Percentiles rank a stretch among this genome's conserved stretches.
Conservation (phyloP, 148 eudicot species). For the Chenopodium album region DNA sequence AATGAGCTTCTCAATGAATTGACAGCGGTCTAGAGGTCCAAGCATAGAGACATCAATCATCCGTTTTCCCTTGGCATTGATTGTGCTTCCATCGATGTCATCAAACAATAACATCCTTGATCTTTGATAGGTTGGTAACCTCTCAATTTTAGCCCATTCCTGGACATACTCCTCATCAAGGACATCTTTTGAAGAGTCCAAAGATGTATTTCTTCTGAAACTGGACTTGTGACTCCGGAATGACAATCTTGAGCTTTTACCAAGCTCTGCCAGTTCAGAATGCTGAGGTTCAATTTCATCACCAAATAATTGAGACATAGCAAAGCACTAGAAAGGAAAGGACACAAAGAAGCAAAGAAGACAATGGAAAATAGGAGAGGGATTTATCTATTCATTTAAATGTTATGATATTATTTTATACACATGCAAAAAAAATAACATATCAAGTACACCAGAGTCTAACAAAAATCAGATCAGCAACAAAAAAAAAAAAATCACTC, state of each 20-base stretch:
- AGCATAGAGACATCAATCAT: constrained; percentile 65
- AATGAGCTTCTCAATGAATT: constrained; percentile 76
- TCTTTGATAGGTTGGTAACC: constrained; percentile 72
- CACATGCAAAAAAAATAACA: neutral
- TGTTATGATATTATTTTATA: neutral
- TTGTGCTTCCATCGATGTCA: constrained; percentile 31
- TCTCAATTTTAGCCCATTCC: constrained; percentile 62
- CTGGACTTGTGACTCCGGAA: constrained; percentile 36
- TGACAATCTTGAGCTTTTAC: constrained; percentile 48
- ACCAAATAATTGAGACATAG: constrained; percentile 43
- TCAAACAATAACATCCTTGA: constrained; percentile 62
- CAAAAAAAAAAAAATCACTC: neutral
- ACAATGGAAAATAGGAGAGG: neutral
- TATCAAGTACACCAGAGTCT: neutral
- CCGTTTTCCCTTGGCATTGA: constrained; percentile 44
- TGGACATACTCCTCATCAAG: constrained; percentile 43
- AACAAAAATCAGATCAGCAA: neutral
- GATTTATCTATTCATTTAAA: neutral
- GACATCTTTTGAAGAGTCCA: constrained; percentile 33
- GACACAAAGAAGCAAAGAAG: constrained; percentile 9
- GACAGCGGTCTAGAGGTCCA: constrained; percentile 58
- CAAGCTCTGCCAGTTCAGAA: constrained; percentile 43
- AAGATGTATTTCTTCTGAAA: constrained; percentile 35
- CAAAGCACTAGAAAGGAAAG: constrained; percentile 1
- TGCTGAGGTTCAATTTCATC: constrained; percentile 43